These are phyloP conservation scores for Fagus sylvatica DNA, from an alignment of 306 rosid species.

Conservation along the genomic window DNA sequence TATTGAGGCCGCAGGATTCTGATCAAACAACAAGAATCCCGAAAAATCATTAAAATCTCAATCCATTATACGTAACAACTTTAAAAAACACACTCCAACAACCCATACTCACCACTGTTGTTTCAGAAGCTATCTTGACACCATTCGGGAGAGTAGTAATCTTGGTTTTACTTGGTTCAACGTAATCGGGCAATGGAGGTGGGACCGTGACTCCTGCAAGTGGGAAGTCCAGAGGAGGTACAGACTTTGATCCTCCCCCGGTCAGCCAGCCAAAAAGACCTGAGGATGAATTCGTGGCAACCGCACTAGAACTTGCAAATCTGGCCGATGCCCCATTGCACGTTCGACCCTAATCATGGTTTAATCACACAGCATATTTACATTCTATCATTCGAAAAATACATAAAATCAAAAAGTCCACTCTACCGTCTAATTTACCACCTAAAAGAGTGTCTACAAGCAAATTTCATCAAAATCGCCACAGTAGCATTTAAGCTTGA, in stretches of 20 bases:
- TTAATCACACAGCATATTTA: not conserved
- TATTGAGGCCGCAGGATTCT: slow-evolving; percentile 81
- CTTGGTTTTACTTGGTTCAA: slow-evolving; percentile 60
- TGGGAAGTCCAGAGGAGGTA: slow-evolving; percentile 66
- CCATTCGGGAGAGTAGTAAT: slow-evolving; percentile 81
- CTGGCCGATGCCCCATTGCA: slow-evolving; percentile 47
- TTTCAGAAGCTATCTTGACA: slow-evolving; percentile 75
- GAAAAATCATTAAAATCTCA: not conserved
- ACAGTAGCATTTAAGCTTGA: too few species aligned
- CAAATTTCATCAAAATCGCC: not conserved
- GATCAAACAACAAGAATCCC: slow-evolving; percentile 12
- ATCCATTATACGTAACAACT: not conserved
- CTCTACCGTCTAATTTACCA: not conserved
- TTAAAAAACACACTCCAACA: not conserved
- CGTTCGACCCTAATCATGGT: slow-evolving; percentile 51
- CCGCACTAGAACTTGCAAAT: slow-evolving; percentile 73
- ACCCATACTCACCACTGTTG: slow-evolving; percentile 51
- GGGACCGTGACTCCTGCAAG: slow-evolving; percentile 69
- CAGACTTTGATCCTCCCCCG: slow-evolving; percentile 50
- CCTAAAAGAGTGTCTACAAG: not conserved
- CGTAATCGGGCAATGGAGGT: slow-evolving; percentile 77
- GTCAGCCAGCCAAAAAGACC: slow-evolving; percentile 81
- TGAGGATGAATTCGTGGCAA: slow-evolving; percentile 45
- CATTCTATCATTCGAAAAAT: slow-evolving; percentile 19
- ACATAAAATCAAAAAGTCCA: not conserved